These are phyloP conservation scores for Chytriomyces sp. DNA, from an alignment of 192 early-diverging fungal species.

Conservation along the genomic window DNA sequence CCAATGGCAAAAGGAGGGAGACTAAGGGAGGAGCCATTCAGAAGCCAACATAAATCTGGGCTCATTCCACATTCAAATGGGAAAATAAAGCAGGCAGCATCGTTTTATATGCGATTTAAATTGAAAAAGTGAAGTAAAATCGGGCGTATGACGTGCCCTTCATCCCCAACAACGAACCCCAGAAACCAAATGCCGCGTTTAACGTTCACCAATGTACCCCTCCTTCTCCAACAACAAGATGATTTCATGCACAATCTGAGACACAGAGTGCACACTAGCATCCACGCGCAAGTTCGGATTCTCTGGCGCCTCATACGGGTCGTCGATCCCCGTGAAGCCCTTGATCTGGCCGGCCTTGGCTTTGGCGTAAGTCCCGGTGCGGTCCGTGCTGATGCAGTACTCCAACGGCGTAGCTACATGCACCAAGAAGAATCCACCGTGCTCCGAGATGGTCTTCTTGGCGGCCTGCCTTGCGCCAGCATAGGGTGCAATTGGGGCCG, in stretches of 20 bases:
- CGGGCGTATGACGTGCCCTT: too few species aligned
- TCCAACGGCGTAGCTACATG: slow-evolving; percentile 92
- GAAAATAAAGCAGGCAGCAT: too few species aligned
- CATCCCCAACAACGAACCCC: too few species aligned
- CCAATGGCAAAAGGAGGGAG: too few species aligned
- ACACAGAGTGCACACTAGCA: slow-evolving; percentile 67
- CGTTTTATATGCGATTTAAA: too few species aligned
- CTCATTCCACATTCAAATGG: too few species aligned
- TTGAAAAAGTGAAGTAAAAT: too few species aligned
- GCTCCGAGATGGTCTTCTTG: slow-evolving; percentile 64
- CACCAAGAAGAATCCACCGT: slow-evolving; percentile 80
- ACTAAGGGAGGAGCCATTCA: too few species aligned
- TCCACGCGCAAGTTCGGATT: slow-evolving; percentile 76
- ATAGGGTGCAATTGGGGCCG: slow-evolving; percentile 88
- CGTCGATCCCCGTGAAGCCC: slow-evolving; percentile 92
- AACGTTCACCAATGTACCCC: slow-evolving; percentile 75
- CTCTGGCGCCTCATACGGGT: slow-evolving; percentile 79
- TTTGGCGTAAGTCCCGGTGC: slow-evolving; percentile 81
- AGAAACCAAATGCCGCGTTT: too few species aligned
- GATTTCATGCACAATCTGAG: slow-evolving; percentile 93
- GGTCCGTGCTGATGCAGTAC: slow-evolving; percentile 78
- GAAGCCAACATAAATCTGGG: too few species aligned
- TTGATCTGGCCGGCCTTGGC: slow-evolving; percentile 84
- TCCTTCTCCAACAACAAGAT: slow-evolving; percentile 85
- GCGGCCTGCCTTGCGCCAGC: slow-evolving; percentile 74